A percentile compares a stretch with the other conserved stretches of the same genome.
Conservation (phyloP, 345 rosid genomes). For the Crucihimalaya himalaica region DNA sequence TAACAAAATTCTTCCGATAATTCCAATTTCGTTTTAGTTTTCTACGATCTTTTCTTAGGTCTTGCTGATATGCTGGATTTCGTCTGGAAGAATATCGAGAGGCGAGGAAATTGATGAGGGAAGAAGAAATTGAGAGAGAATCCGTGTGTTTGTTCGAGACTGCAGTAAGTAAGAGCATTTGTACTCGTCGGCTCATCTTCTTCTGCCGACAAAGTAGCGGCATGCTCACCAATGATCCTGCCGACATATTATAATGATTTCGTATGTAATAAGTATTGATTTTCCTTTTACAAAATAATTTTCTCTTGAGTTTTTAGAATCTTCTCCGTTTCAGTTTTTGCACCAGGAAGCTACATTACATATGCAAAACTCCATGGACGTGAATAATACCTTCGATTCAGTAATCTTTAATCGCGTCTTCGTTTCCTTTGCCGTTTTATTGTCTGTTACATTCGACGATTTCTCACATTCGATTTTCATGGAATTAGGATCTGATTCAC, state of each 20-base stretch:
- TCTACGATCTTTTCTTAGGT: not conserved
- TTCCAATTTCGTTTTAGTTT: not conserved
- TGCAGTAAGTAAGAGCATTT: slow-evolving; percentile 97
- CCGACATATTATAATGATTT: too few relatives aligned
- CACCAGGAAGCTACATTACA: slow-evolving; percentile 11
- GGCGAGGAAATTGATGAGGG: slow-evolving; percentile 57
- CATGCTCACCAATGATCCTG: too few relatives aligned
- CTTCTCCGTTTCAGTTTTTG: not conserved
- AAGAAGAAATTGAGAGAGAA: slow-evolving; percentile 84
- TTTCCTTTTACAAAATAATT: not conserved
- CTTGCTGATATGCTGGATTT: not conserved
- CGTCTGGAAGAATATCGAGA: not conserved
- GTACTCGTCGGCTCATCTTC: slow-evolving; percentile 95
- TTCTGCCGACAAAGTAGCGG: too few relatives aligned
- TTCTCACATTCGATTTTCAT: not conserved
- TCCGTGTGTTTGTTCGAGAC: slow-evolving; percentile 88
- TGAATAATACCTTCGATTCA: slow-evolving; percentile 54
- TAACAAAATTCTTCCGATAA: slow-evolving; percentile 5
- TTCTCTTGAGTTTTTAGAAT: not conserved
- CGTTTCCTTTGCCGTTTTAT: not conserved
- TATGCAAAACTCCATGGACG: slow-evolving; percentile 50
- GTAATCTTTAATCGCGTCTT: slow-evolving; percentile 36
- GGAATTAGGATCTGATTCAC: slow-evolving; percentile 66
- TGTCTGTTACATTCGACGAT: not conserved
- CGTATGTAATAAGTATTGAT: not conserved